A percentile compares a stretch with the other conserved stretches of the same genome.
Conservation (phyloP, 2,329 filamentous ascomycete genomes). For the Claviceps lovelessii region DNA sequence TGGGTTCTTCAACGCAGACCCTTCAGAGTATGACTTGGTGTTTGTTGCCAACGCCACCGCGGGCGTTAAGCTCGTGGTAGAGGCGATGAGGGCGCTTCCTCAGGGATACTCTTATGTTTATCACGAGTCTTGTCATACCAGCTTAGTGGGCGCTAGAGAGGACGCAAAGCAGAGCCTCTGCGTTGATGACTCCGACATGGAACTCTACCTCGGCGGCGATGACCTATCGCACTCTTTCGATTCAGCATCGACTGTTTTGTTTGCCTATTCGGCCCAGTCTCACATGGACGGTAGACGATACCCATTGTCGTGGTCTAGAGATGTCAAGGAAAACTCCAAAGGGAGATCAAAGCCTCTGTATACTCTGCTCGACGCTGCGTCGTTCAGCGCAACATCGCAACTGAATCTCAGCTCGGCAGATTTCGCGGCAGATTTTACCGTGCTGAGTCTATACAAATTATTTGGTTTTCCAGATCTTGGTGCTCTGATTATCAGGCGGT, state of each 20-base stretch:
- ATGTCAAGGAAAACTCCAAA: slow-evolving; percentile 23
- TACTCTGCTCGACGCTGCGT: slow-evolving; percentile 72
- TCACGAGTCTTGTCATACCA: slow-evolving; percentile 75
- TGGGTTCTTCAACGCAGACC: slow-evolving; percentile 66
- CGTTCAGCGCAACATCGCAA: slow-evolving; percentile 61
- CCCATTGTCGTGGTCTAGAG: slow-evolving; percentile 52
- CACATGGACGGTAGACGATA: slow-evolving; percentile 77
- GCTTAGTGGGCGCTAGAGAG: slow-evolving; percentile 67
- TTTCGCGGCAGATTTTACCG: slow-evolving; percentile 66
- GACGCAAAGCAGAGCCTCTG: slow-evolving; percentile 51
- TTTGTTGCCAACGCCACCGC: slow-evolving; percentile 91
- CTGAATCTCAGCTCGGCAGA: slow-evolving; percentile 52
- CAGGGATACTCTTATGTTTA: slow-evolving; percentile 72
- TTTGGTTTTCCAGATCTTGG: slow-evolving; percentile 92
- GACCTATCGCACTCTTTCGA: slow-evolving; percentile 14
- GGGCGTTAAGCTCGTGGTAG: slow-evolving; percentile 72
- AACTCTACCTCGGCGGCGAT: slow-evolving; percentile 44
- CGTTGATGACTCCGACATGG: slow-evolving; percentile 49
- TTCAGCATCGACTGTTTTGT: slow-evolving; percentile 26
- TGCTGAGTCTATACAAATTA: slow-evolving; percentile 91
- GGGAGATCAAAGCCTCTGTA: slow-evolving; percentile 28
- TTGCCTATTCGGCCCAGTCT: slow-evolving; percentile 83
- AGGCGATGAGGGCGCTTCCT: slow-evolving; percentile 54
- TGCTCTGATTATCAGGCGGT: slow-evolving; percentile 65
- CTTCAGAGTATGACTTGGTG: slow-evolving; percentile 69